Conservation (phyloP, 1,284 basidiomycete genomes). For the Hymenochaete sp. region DNA sequence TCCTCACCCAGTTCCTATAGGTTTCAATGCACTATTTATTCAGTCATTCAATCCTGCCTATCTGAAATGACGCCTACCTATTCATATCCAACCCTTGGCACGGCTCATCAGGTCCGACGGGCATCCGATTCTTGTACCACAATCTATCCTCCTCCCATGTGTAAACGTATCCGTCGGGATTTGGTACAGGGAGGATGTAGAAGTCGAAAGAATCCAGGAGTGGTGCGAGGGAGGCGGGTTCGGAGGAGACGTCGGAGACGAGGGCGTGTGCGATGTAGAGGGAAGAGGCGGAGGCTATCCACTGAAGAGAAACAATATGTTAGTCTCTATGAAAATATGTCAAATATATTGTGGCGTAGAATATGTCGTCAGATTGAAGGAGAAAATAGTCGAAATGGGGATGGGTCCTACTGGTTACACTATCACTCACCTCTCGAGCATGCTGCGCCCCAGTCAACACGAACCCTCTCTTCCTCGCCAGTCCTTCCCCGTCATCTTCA, state of each 20-base stretch:
- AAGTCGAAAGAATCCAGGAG: constrained; percentile 60
- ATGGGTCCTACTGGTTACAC: no score
- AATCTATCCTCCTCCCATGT: constrained; percentile 61
- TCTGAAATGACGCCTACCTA: no score
- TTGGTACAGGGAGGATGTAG: constrained; percentile 70
- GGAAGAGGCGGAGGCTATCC: constrained; percentile 71
- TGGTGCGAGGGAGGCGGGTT: constrained; percentile 37
- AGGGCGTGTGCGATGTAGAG: constrained; percentile 70
- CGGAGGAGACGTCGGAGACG: constrained; percentile 37
- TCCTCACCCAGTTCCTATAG: constrained; percentile 50
- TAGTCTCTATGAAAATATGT: neutral
- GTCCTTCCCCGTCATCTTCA: constrained; percentile 5
- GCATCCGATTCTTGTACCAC: constrained; percentile 81
- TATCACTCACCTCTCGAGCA: constrained; percentile 58
- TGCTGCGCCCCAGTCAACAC: constrained; percentile 74
- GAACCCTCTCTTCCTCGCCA: constrained; percentile 36
- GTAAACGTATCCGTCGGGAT: constrained; percentile 79
- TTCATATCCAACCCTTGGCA: constrained; percentile 79
- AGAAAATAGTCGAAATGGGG: constrained; percentile 3
- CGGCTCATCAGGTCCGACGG: constrained; percentile 36
- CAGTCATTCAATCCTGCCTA: no score
- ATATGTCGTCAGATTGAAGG: neutral
- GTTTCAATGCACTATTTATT: neutral
- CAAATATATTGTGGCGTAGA: neutral
- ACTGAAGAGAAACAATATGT: constrained; percentile 46